A percentile compares a stretch with the other conserved stretches of the same genome.
Evolutionary conservation across 805 yeast species (phyloP).

Genomic region (Blastobotrys terrestris): DNA sequence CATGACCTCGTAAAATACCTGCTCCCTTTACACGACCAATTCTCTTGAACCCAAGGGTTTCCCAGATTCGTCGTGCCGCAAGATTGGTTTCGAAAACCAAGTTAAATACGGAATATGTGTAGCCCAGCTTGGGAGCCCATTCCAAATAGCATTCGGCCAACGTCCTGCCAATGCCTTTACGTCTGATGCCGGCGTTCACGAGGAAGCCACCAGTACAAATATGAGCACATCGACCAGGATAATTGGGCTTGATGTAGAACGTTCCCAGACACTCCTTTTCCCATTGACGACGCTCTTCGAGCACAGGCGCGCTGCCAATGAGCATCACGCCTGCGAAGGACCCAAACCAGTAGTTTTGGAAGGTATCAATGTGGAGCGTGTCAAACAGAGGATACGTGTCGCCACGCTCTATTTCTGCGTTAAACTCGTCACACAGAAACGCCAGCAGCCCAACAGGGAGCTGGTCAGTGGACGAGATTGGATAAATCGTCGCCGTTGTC

Average conservation of each 20-base stretch:
- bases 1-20: slow-evolving; percentile 79
- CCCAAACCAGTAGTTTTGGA: slow-evolving; percentile 83
- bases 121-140: slow-evolving; percentile 90
- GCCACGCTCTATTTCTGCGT: slow-evolving; percentile 85
- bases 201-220: slow-evolving; percentile 85
- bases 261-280: slow-evolving; percentile 89
- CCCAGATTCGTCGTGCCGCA: slow-evolving; percentile 75
- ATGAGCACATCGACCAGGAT: slow-evolving; percentile 89
- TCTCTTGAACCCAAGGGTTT: slow-evolving; percentile 65
- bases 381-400: slow-evolving; percentile 85
- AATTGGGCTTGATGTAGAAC: slow-evolving; percentile 78
- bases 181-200: slow-evolving; percentile 89
- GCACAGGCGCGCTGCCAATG: slow-evolving; percentile 64
- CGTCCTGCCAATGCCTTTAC: slow-evolving; percentile 85
- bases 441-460: slow-evolving; percentile 74
- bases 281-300: slow-evolving; percentile 63
- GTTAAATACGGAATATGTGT: slow-evolving; percentile 76
- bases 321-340: slow-evolving; percentile 71
- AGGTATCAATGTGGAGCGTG: slow-evolving; percentile 65
- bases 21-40: slow-evolving; percentile 82
- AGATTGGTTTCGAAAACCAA: slow-evolving; percentile 83
- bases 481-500: slow-evolving; percentile 89
- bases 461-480: slow-evolving; percentile 58
- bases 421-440: slow-evolving; percentile 85
- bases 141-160: slow-evolving; percentile 76